Conservation (phyloP, 2,329 filamentous ascomycete species). For the Fusarium sterilihyphosum region DNA sequence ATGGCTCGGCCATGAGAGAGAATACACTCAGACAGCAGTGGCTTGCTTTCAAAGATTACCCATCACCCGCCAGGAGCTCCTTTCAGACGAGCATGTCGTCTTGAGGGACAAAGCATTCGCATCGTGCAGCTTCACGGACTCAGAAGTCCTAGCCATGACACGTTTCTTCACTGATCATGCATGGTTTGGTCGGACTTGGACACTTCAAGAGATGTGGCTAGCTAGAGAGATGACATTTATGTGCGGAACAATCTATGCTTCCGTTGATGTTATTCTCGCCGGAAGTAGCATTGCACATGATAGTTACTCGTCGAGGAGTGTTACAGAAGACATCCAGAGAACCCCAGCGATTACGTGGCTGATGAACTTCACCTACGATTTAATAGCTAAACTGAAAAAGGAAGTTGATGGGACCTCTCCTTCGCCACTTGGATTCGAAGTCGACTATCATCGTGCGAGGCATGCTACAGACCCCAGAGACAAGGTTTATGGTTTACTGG, state of each 20-base stretch:
- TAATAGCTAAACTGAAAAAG: background rate
- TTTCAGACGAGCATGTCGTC: background rate
- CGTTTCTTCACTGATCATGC: background rate
- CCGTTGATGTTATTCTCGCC: background rate
- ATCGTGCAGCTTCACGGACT: background rate
- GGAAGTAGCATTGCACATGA: background rate
- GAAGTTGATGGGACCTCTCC: background rate
- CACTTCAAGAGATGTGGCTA: conserved; percentile 7
- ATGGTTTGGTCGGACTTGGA: conserved; percentile 2
- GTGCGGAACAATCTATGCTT: background rate
- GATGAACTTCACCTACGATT: background rate
- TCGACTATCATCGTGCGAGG: background rate
- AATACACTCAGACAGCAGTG: background rate
- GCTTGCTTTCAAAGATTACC: background rate
- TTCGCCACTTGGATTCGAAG: background rate
- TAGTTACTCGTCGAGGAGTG: background rate
- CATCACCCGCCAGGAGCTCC: background rate
- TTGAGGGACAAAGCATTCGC: background rate
- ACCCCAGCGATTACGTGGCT: background rate
- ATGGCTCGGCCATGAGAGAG: background rate
- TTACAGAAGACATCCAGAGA: background rate
- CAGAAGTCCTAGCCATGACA: background rate
- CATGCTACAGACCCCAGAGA: background rate
- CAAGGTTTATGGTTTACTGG: background rate
- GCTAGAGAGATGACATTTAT: background rate